phyloP scores from a whole-genome alignment of 2,329 filamentous ascomycete genomes.

The Huntiella decipiens region DNA sequence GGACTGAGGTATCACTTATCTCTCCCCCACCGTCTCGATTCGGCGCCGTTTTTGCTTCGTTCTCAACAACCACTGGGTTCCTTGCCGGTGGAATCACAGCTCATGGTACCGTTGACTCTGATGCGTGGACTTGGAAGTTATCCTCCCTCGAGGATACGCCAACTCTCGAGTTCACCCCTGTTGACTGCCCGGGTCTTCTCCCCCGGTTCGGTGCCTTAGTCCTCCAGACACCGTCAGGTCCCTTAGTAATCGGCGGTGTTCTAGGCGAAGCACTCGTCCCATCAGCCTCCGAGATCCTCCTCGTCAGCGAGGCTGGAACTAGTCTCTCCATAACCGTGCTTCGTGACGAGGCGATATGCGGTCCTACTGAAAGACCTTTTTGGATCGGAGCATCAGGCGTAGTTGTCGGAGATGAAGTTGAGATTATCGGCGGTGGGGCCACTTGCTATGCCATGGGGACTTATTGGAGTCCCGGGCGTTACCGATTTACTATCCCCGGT shows the following conservation, averaged over 20 bases:
- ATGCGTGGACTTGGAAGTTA: slow-evolving; percentile 47
- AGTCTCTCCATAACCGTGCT: not conserved
- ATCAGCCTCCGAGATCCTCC: slow-evolving; percentile 4
- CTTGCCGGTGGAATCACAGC: slow-evolving; percentile 52
- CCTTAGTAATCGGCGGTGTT: slow-evolving; percentile 12
- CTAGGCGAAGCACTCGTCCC: slow-evolving; percentile 2
- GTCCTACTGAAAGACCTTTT: slow-evolving; percentile 29
- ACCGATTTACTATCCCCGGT: slow-evolving; percentile 18
- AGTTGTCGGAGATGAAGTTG: slow-evolving; percentile 23
- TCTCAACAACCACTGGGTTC: slow-evolving; percentile 29
- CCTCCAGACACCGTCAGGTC: slow-evolving; percentile 19
- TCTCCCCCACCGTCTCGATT: slow-evolving; percentile 16
- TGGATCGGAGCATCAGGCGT: slow-evolving; percentile 49
- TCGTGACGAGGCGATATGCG: slow-evolving; percentile 3
- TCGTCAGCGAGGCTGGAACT: not conserved
- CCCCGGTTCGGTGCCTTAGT: slow-evolving; percentile 5
- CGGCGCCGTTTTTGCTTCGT: slow-evolving; percentile 22
- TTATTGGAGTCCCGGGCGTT: slow-evolving; percentile 54
- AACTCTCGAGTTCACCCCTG: not conserved
- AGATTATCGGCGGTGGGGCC: slow-evolving; percentile 61
- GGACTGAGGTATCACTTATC: too few species aligned
- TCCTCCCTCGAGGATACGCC: not conserved
- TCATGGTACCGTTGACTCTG: slow-evolving; percentile 42
- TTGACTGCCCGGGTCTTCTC: not conserved
- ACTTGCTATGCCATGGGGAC: slow-evolving; percentile 85